phyloP scores from a whole-genome alignment of 306 rosid genomes.

The Vachellia collinsii region DNA sequence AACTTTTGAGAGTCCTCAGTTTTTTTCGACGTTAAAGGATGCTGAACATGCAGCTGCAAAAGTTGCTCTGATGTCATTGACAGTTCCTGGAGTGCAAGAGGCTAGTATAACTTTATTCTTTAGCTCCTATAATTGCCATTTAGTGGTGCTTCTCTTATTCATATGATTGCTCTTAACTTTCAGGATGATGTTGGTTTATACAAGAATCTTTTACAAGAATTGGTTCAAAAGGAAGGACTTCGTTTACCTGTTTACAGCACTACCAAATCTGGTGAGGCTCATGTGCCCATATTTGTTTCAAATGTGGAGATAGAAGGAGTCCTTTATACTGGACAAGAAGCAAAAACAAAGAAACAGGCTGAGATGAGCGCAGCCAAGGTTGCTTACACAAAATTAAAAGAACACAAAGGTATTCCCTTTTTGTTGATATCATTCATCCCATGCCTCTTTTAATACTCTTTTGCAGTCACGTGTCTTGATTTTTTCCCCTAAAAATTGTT shows the following conservation, averaged over 20 bases:
- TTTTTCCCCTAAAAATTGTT: background rate
- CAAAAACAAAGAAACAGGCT: slow-evolving; percentile 75
- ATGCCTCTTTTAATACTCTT: slow-evolving; percentile 10
- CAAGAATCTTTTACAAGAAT: slow-evolving; percentile 85
- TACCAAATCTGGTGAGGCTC: slow-evolving; percentile 57
- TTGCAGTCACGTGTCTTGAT: background rate
- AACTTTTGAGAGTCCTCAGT: slow-evolving; percentile 59
- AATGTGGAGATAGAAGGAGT: slow-evolving; percentile 66
- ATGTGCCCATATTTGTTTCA: slow-evolving; percentile 63
- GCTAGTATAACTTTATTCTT: slow-evolving; percentile 37
- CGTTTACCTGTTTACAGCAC: slow-evolving; percentile 61
- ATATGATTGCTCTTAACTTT: slow-evolving; percentile 33
- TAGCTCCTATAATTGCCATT: background rate
- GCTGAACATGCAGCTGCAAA: slow-evolving; percentile 93
- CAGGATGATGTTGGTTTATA: slow-evolving; percentile 62
- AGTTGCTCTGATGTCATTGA: slow-evolving; percentile 65
- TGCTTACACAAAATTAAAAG: slow-evolving; percentile 65
- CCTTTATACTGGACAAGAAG: slow-evolving; percentile 60
- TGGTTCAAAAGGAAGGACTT: slow-evolving; percentile 64
- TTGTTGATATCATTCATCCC: background rate
- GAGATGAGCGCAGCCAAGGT: slow-evolving; percentile 83
- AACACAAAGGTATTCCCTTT: slow-evolving; percentile 46
- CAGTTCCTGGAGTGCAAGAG: slow-evolving; percentile 58
- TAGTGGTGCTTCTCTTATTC: slow-evolving; percentile 1
- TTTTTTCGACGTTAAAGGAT: slow-evolving; percentile 64